These are phyloP conservation scores for Sclerotinia nivalis DNA, from an alignment of 2,329 filamentous ascomycete genomes.

Conservation along the genomic window DNA sequence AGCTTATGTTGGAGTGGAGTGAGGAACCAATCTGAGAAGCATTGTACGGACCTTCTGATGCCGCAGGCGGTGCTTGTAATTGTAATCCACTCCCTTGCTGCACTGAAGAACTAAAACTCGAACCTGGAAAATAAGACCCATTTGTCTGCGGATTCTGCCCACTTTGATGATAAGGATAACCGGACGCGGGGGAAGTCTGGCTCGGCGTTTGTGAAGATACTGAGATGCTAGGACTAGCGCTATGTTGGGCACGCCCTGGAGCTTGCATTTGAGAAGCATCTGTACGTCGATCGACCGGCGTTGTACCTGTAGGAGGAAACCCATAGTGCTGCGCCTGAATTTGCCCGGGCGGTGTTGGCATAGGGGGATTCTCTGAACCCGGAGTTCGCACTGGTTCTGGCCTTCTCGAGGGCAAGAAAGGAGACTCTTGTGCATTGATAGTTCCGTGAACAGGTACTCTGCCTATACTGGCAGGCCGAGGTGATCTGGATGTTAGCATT, in stretches of 20 bases:
- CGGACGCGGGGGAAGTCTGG: constrained; percentile 43
- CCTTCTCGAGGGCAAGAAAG: constrained; percentile 48
- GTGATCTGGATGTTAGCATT: constrained; percentile 42
- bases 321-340: constrained; percentile 36
- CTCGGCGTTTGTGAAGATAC: constrained; percentile 49
- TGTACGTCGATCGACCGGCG: constrained; percentile 40
- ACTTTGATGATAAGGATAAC: constrained; percentile 33
- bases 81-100: constrained; percentile 39
- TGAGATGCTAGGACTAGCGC: constrained; percentile 50
- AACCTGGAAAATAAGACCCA: constrained; percentile 38
- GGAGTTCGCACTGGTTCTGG: constrained; percentile 44
- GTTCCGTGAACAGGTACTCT: constrained; percentile 48
- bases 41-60: constrained; percentile 42
- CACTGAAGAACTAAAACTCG: constrained; percentile 34
- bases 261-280: constrained; percentile 44
- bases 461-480: constrained; percentile 54
- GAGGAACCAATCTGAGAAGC: constrained; percentile 37
- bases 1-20: constrained; percentile 37
- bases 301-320: constrained; percentile 46
- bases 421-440: constrained; percentile 51
- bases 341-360: constrained; percentile 42
- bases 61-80: constrained; percentile 36
- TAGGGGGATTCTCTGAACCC: constrained; percentile 46
- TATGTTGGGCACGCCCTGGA: constrained; percentile 43
- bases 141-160: constrained; percentile 31